Percentiles rank a stretch among this genome's conserved stretches.
phyloP scores from a whole-genome alignment of 2,329 filamentous ascomycete genomes.

The Ophiocordyceps camponoti-leonardi region DNA sequence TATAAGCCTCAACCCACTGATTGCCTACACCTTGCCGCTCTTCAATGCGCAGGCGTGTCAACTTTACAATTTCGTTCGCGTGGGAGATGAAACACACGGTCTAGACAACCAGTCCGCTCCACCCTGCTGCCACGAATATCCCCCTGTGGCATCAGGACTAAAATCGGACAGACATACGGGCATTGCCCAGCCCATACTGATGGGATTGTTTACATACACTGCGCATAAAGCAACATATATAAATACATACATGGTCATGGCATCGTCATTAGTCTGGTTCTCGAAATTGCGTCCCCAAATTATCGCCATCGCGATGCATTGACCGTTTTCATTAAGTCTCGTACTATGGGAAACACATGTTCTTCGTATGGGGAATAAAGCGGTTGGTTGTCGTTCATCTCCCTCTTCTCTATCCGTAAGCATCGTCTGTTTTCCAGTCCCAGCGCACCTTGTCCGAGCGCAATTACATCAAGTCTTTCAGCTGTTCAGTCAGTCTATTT shows the following conservation, averaged over 20 bases:
- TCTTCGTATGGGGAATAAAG: neutral
- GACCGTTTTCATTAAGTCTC: neutral
- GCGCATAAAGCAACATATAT: neutral
- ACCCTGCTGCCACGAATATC: constrained; percentile 41
- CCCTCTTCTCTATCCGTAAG: neutral
- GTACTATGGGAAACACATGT: neutral
- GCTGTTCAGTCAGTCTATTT: neutral
- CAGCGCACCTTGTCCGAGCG: neutral
- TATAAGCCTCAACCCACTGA: constrained; percentile 26
- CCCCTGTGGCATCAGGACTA: constrained; percentile 44
- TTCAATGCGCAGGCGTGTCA: constrained; percentile 42
- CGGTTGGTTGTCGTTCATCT: neutral
- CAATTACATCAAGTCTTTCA: neutral
- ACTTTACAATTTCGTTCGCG: constrained; percentile 39
- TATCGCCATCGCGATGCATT: neutral
- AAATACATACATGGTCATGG: neutral
- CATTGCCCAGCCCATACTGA: neutral
- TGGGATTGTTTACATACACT: neutral
- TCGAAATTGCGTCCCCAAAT: neutral
- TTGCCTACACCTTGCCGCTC: constrained; percentile 43
- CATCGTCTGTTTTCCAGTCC: neutral
- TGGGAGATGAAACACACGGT: constrained; percentile 46
- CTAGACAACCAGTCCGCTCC: constrained; percentile 53
- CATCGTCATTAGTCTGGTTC: neutral
- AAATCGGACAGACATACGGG: constrained; percentile 38